These are phyloP conservation scores for Curvularia spicifera DNA, from an alignment of 2,329 filamentous ascomycete genomes.

Conservation along the genomic window DNA sequence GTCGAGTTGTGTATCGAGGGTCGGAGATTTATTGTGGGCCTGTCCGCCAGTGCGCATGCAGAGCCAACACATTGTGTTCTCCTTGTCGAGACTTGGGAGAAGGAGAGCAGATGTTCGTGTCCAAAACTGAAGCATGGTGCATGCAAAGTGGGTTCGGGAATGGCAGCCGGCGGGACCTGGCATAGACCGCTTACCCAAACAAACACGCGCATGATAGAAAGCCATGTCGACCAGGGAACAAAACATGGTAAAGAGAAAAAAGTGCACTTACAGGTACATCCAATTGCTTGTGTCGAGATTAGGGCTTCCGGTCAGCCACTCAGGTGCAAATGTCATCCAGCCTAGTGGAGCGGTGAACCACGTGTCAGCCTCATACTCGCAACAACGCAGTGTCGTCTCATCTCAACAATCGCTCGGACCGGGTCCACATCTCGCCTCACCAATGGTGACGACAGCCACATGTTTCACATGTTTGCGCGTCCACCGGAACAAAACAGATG, in stretches of 20 bases:
- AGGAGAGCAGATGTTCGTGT: conserved; percentile 1
- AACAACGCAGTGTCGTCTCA: conserved; percentile 25
- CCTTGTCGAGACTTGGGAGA: conserved; percentile 6
- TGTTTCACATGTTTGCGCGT: conserved; percentile 14
- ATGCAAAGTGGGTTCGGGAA: neutral
- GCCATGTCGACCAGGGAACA: neutral
- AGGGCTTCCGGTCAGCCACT: conserved; percentile 66
- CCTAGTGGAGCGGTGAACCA: conserved; percentile 49
- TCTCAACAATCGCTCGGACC: conserved; percentile 25
- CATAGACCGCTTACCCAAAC: neutral
- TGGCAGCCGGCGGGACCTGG: conserved; percentile 1
- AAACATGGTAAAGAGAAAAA: neutral
- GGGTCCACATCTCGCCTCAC: conserved; percentile 32
- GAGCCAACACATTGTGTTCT: conserved; percentile 22
- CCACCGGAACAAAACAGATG: conserved; percentile 6
- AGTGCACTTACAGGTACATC: conserved; percentile 60
- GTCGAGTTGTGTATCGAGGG: conserved; percentile 1
- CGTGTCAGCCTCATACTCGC: conserved; percentile 46
- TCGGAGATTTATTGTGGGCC: conserved; percentile 25
- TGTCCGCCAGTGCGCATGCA: conserved; percentile 22
- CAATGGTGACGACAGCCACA: conserved; percentile 12
- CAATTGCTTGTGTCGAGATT: conserved; percentile 65
- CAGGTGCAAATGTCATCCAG: conserved; percentile 70
- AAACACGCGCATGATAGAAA: neutral
- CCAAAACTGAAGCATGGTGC: neutral